Base-by-base conservation (phyloP, 2,329 filamentous ascomycete genomes). In the Seiridium unicorne region DNA sequence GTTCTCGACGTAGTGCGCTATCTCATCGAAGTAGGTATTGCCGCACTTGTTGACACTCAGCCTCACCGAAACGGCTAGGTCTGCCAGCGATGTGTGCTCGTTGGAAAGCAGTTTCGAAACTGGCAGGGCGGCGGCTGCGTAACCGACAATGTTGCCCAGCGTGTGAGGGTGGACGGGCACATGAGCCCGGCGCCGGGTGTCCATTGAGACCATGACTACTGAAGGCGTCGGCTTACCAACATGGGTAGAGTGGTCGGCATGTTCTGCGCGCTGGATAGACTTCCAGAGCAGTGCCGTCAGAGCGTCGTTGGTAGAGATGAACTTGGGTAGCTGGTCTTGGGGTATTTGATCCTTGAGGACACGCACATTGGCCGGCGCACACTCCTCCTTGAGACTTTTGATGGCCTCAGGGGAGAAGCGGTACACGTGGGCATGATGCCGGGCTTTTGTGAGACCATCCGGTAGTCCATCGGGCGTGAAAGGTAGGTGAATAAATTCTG, bases 61-160 rank as follows among this genome's bases (percentile, higher is more conserved):
- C n/a, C 74, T 74, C 49, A 77, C 69, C 32, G 65, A 59, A 18
- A 70, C 57, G 1, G 76, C 75, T 11, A 75, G 63, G 51, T 74
- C 70, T 3, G 72, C 73, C 6, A 78, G 58, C 57, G 58, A 70
- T 8, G 65, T 54, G 32, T 36, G 31, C 8, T 13, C 7, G 3
- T 61, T 59, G 11, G 57, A 51, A 42, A 74, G 65, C 58, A 76
- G 73, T 59, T 69, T 66, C 32, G 73, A 67, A 47, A 71, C 64
- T 6, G 65, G 59, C 51, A 72, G 61, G 35, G 62, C 59, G 18
- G 71, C 67, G 5, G 68, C 68, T 2, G 74, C 67, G 60, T 73
- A 77, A 47, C 73, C 74, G 9, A 78, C 67, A 59, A 76, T 77
- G 58, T 75, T 76, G 5, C 76, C 76, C 32, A 77, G 65, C 0